Evolutionary conservation across 495 filamentous ascomycete species (phyloP), one percentile per base, ranked within the genome.

Genomic region (Monascus purpureus): DNA sequence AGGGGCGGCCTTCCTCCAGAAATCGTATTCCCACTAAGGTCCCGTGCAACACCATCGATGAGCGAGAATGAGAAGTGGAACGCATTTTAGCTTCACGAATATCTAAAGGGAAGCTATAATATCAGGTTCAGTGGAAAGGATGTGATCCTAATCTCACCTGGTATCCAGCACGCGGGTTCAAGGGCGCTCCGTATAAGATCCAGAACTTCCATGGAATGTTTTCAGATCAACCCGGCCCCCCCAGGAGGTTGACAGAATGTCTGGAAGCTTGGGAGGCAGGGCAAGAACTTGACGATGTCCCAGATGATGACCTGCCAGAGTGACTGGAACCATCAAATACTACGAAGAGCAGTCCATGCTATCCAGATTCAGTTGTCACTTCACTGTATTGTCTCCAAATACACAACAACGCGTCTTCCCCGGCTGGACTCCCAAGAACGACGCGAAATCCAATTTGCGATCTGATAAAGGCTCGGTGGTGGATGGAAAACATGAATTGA

Each of bases 81-180:
- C 8, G 13, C 14, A 35, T 35, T 1, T 13, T 35, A 6, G 23
- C 20, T 11, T 28, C 23, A 1, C 11, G 32, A 13, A 1, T 35
- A 1, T 24, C 16, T 6, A 33, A n/a, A 25, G 22, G 9, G 20
- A 33, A 33, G 31, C 9, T 33, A 4, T 14, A 33, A n/a, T 33
- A 17, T 20, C 22, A 29, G 14, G 28, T 13, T 16, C 28, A 16
- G 14, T 12, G 14, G 28, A n/a, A n/a, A 12, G 28, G 28, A 29
- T 29, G 14, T 29, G 32, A 35, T 14, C 11, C 22, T 1, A 23
- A 35, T 17, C 32, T 23, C 3, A 28, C 12, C 5, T 35, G 32
- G 32, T 35, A 35, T 35, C 32, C 32, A 2, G 32, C 32, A 3
- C 18, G 18, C 14, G 25, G 25, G 7, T 35, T 35, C 23, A 28